Percentiles rank a stretch among this genome's conserved stretches.
These are phyloP conservation scores for Verticillium alfalfae DNA, from an alignment of 2,329 filamentous ascomycete genomes.

Conservation along the genomic window DNA sequence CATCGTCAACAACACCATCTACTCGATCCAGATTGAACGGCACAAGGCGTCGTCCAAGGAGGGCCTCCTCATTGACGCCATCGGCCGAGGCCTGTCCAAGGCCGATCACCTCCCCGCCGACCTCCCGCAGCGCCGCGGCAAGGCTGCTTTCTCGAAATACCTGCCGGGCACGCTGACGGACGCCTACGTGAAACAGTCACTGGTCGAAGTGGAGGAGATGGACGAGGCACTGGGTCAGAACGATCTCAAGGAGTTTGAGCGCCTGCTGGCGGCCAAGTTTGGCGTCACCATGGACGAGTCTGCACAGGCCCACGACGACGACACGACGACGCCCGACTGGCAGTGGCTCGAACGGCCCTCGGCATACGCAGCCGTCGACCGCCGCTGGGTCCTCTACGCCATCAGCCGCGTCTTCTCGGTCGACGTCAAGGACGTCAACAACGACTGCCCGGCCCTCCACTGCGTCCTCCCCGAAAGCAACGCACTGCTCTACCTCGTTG, in stretches of 20 bases:
- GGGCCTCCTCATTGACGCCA: conserved; percentile 66
- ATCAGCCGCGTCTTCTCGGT: conserved; percentile 58
- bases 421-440: conserved; percentile 26
- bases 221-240: conserved; percentile 40
- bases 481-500: conserved; percentile 52
- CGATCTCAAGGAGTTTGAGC: conserved; percentile 44
- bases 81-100: conserved; percentile 53
- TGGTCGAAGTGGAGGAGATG: conserved; percentile 37
- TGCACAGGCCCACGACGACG: conserved; percentile 8
- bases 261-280: conserved; percentile 42
- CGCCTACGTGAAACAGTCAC: conserved; percentile 40
- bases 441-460: conserved; percentile 20
- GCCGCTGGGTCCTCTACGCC: conserved; percentile 59
- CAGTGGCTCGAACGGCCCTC: conserved; percentile 36
- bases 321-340: conserved; percentile 38
- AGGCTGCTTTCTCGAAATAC: conserved; percentile 18
- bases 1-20: conserved; percentile 55
- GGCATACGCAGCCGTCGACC: conserved; percentile 51
- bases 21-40: conserved; percentile 65
- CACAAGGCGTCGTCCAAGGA: conserved; percentile 51
- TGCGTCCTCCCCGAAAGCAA: conserved; percentile 46
- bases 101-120: conserved; percentile 5
- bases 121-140: conserved; percentile 5
- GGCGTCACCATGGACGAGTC: conserved; percentile 11
- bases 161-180: conserved; percentile 46